Percentiles rank a stretch among this genome's conserved stretches.
These are phyloP conservation scores for Harrya chromipes DNA, from an alignment of 768 basidiomycete genomes.

Conservation along the genomic window DNA sequence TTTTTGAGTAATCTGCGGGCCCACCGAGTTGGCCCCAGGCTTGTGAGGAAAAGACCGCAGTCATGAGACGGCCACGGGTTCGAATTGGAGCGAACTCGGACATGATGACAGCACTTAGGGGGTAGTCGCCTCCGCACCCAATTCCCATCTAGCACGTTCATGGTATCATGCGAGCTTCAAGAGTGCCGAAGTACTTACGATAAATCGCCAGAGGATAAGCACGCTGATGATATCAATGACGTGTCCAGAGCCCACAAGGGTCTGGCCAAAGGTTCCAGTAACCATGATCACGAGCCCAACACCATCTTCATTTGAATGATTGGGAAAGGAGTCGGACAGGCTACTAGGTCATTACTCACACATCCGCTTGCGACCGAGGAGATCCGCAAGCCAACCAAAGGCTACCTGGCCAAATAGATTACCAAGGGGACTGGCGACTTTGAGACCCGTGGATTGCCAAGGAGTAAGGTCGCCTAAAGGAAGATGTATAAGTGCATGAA, in stretches of 20 bases:
- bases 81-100: conserved; percentile 81
- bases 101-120: conserved; percentile 79
- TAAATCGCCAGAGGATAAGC: conserved; percentile 79
- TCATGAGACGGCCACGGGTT: conserved; percentile 84
- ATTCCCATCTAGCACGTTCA: conserved; percentile 54
- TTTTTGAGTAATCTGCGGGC: conserved; percentile 16
- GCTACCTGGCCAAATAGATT: conserved; percentile 69
- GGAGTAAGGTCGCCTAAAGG: conserved; percentile 33
- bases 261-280: conserved; percentile 72
- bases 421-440: conserved; percentile 73
- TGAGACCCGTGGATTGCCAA: conserved; percentile 74
- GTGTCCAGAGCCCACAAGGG: conserved; percentile 60
- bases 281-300: conserved; percentile 70
- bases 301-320: conserved; percentile 36
- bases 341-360: conserved; percentile 46
- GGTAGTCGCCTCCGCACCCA: conserved; percentile 88
- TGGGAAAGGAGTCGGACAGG: neutral
- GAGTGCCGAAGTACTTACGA: conserved; percentile 36
- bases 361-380: conserved; percentile 73
- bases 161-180: neutral
- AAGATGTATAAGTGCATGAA: neutral
- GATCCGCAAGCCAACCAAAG: conserved; percentile 76
- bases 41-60: conserved; percentile 78
- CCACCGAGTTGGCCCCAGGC: conserved; percentile 87
- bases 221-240: conserved; percentile 67